Evolutionary conservation across 345 rosid genomes (phyloP).

Genomic region (Syzygium grande): DNA sequence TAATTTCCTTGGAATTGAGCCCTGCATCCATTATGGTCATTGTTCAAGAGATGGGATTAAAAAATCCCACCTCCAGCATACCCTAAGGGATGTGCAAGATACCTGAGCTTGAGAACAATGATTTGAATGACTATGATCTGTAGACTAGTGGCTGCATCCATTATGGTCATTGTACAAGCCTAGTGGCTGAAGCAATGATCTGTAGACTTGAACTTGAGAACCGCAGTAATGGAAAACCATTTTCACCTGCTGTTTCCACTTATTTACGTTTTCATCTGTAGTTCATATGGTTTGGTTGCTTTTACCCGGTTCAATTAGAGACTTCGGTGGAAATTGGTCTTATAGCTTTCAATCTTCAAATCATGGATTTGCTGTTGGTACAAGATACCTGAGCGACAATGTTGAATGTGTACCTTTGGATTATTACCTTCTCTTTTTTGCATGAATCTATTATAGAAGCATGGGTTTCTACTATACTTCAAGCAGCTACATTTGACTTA

Average conservation of each 20-base stretch:
- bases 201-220: background rate
- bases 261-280: background rate
- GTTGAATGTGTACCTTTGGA: background rate
- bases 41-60: background rate
- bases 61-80: background rate
- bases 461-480: background rate
- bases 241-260: background rate
- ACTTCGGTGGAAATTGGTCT: background rate
- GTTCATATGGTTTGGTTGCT: background rate
- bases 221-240: background rate
- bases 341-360: background rate
- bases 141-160: background rate
- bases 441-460: background rate
- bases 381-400: background rate
- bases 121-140: background rate
- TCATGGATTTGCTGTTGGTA: background rate
- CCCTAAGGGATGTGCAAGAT: background rate
- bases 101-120: too few relatives aligned
- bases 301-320: background rate
- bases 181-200: background rate
- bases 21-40: background rate
- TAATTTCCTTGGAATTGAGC: background rate
- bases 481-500: background rate
- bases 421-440: background rate
- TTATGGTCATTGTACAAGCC: too few relatives aligned